Percentiles rank a stretch among this genome's conserved stretches.
Evolutionary conservation across 768 basidiomycete genomes (phyloP).

Genomic region (Leucosporidium yakuticum): DNA sequence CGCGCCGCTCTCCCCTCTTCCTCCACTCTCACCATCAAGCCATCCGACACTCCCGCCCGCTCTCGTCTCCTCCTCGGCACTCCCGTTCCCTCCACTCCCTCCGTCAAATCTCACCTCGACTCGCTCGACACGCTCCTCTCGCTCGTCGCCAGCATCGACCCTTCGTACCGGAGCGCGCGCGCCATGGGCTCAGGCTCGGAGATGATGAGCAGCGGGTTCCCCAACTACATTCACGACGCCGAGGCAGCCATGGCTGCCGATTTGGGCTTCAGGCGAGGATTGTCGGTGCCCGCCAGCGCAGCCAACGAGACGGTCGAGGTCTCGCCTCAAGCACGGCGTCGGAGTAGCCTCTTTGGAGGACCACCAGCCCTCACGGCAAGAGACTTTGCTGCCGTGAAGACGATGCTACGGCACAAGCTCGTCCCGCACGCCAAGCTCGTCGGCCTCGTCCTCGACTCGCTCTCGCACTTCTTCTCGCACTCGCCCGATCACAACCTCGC

Average conservation of each 20-base stretch:
- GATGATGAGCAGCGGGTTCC: constrained; percentile 34
- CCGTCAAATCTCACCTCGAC: constrained; percentile 33
- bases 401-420: constrained; percentile 54
- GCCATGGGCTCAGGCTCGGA: constrained; percentile 11
- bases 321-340: constrained; percentile 10
- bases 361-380: constrained; percentile 2
- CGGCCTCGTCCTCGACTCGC: constrained; percentile 60
- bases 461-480: constrained; percentile 77
- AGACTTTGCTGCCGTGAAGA: constrained; percentile 12
- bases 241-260: constrained; percentile 23
- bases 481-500: constrained; percentile 81
- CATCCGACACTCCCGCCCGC: not conserved
- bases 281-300: constrained; percentile 3
- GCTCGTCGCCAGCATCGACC: constrained; percentile 39
- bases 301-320: constrained; percentile 9
- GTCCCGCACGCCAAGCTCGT: constrained; percentile 72
- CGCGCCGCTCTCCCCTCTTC: not conserved
- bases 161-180: constrained; percentile 17
- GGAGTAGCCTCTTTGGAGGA: constrained; percentile 16
- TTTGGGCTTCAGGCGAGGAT: constrained; percentile 29
- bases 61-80: constrained; percentile 3
- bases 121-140: constrained; percentile 41
- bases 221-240: constrained; percentile 42
- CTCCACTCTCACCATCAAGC: not conserved
- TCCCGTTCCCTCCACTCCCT: constrained; percentile 14